Evolutionary conservation across 106 monocot species (phyloP), one percentile per base, ranked within the genome.

Genomic region (Apostasia shenzhenica): DNA sequence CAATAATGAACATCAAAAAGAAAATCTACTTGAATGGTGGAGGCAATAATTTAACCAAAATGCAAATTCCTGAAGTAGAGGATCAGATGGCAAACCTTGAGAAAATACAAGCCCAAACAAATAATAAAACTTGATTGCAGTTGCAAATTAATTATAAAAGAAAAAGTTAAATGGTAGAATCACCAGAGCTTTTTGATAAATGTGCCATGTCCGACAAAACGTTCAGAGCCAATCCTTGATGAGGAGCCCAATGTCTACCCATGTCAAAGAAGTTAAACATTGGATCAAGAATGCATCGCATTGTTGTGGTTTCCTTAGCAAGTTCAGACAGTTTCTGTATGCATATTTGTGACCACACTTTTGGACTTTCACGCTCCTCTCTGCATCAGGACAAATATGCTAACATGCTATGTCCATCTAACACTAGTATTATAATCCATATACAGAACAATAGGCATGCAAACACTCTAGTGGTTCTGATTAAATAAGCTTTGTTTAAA

Each of bases 281-380:
- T 10, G 97, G 97, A 47, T 97, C 97, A 14, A 97, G 68, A 47
- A 97, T 61, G 8, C 78, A 73, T 5, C 97, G 83, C 79, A 92
- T 79, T 48, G 92, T 97, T 49, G 88, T 84, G 71, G 84, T 92
- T 69, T 92, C 92, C 68, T 85, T 97, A 14, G 85, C 97, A 70
- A 97, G 67, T 73, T 92, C 92, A 58, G 82, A 82, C 59, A 97
- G 76, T 68, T 87, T 97, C 52, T 97, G 82, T 11, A 97, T 80
- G 70, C 97, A 97, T 66, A 86, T 89, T 41, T 86, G 82, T 14
- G 97, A 82, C 92, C 92, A 92, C 45, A 89, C 77, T 79, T 75
- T 74, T 46, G 89, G 97, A n/a, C 37, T 73, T 73, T 92, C 89
- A 59, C 53, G 80, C 71, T 89, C 89, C 75, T 97, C 92, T 61